Base-by-base conservation (phyloP, 345 rosid species). In the Gossypioides kirkii region DNA sequence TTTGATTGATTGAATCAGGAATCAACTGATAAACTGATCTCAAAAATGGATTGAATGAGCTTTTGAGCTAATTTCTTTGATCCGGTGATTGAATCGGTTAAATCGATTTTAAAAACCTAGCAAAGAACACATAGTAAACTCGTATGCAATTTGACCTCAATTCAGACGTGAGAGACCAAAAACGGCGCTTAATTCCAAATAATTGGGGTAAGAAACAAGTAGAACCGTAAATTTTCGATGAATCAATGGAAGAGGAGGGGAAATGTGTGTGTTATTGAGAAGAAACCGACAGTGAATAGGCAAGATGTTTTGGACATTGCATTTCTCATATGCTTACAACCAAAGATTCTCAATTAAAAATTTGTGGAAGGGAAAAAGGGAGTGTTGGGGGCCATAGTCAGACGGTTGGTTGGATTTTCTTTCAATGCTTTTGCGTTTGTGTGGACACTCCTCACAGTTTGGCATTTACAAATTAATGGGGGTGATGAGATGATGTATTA, bases 331-430 rank as follows among this genome's bases (percentile, higher is more conserved):
- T 65, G 74, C 71, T 7, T 49, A 55, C 60, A 17, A 74, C 77
- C 61, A 76, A 78, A 85, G 81, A 84, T 83, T 83, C 81, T 74
- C 12, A 61, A 46, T 61, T 11, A 77, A 9, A 36, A 49, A 45
- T 41, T 55, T 32, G 11, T 54, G 12, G 10, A 68, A 12, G 54
- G 58, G 13, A 65, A 5, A 32, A 32, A 46, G 55, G 1, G 17
- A 16, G 54, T 13, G 10, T 59, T 65, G 82, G 90, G 90, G 90
- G 61, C 74, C 86, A 49, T 20, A 80, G 88, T 86, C 85, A 82
- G 83, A 61, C 86, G 83, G 84, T 81, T 74, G 79, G 77, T 84
- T 85, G 89, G 82, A 76, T 84, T 78, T 82, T 82, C 84, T 71
- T 80, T 55, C 77, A 72, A 74, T 76, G 53, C 41, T 50, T 74